A percentile compares a stretch with the other conserved stretches of the same genome.
phyloP scores from a whole-genome alignment of 23 red algal genomes.

The Gracilariopsis chorda region DNA sequence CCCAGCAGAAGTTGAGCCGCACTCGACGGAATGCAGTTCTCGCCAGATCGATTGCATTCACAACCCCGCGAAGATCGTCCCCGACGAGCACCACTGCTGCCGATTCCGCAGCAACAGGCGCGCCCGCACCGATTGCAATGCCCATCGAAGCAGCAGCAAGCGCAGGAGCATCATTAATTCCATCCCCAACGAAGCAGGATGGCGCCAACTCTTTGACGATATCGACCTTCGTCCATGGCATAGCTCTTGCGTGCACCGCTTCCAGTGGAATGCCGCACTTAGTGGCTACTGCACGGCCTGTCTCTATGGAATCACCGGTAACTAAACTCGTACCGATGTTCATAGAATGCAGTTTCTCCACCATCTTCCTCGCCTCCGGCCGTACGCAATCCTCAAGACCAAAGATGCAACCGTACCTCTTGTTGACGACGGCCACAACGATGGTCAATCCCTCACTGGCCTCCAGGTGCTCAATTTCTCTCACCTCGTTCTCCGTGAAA shows the following conservation, averaged over 20 bases:
- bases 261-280: conserved; percentile 61
- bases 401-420: conserved; percentile 58
- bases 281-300: conserved; percentile 50
- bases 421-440: conserved; percentile 71
- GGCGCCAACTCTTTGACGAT: conserved; percentile 35
- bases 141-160: conserved; percentile 89
- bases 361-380: conserved; percentile 73
- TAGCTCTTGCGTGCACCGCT: conserved; percentile 48
- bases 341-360: conserved; percentile 47
- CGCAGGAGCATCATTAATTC: conserved; percentile 93
- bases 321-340: conserved; percentile 45
- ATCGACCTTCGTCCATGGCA: conserved; percentile 73
- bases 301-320: conserved; percentile 72
- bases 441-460: conserved; percentile 67
- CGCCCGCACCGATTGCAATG: conserved; percentile 80
- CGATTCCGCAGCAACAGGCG: conserved; percentile 63
- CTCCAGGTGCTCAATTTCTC: conserved; percentile 50
- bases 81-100: conserved; percentile 75
- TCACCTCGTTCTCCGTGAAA: conserved; percentile 42
- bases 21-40: conserved; percentile 69
- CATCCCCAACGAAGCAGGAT: conserved; percentile 86
- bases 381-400: conserved; percentile 83
- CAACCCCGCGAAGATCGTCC: conserved; percentile 61
- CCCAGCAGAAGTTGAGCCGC: conserved; percentile 83
- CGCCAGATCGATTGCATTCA: conserved; percentile 61